Base-by-base conservation (phyloP, 768 basidiomycete genomes). In the Leccinum longicurvipes region DNA sequence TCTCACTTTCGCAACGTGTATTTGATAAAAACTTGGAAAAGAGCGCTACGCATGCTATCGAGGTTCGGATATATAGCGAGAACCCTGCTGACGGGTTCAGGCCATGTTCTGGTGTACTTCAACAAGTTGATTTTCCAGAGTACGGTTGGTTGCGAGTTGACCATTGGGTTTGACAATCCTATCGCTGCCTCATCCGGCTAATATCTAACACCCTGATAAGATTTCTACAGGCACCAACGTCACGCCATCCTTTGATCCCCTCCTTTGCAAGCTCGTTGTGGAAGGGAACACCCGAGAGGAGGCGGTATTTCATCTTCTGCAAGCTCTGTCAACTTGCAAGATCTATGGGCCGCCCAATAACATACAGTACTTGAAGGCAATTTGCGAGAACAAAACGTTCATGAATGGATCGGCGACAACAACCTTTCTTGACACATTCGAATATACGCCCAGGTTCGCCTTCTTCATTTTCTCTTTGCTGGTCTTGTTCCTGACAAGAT, bases 331-430 rank as follows among this genome's bases (percentile, higher is more conserved):
- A 0, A 62, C 68, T 21, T 74, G 72, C 32, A 72, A 76, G 57
- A 74, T 88, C 1, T 70, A 72, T 14, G 86, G 86, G 0, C 83
- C 85, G 3, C 77, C 83, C 0, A 86, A 84, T 59, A 88, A 88
- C 58, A 56, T 83, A 17, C 67, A 75, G 24, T 84, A 81, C 59
- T 70, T 87, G 17, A 66, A 66, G 4, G 73, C 74, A 0, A 78
- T 87, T 48, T 73, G 77, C 45, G 60, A 68, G 12, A 73, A 68
- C 32, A 60, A 69, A 7, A 53, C 61, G 0, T 85, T 83, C 63
- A 63, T 58, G 24, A 46, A 55, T 4, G 85, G 84, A 2, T 47
- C 64, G 31, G 73, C 77, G 3, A 81, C 77, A 6, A 86, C 85
- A 0, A 68, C 57, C 0, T 83, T 82, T 65, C 67, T 86, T 14